phyloP scores from a whole-genome alignment of 2,329 filamentous ascomycete species.

The Colletotrichum scovillei region DNA sequence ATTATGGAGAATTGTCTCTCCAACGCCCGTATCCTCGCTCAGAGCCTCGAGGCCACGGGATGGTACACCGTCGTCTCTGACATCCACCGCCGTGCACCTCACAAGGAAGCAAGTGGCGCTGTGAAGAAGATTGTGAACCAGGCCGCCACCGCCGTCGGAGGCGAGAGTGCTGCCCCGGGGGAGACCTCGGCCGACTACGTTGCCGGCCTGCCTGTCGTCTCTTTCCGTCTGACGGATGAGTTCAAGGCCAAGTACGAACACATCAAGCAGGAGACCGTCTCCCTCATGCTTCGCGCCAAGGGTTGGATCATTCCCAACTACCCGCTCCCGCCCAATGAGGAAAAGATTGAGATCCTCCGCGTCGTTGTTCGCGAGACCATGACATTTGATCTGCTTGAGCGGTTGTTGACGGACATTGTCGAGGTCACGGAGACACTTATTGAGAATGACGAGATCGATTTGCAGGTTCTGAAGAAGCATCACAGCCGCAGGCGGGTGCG shows the following conservation, averaged over 20 bases:
- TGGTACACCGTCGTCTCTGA: conserved; percentile 75
- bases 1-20: conserved; percentile 75
- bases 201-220: conserved; percentile 75
- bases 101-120: conserved; percentile 31
- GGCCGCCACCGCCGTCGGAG: conserved; percentile 52
- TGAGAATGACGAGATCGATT: conserved; percentile 40
- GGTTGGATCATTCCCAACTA: conserved; percentile 82
- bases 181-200: conserved; percentile 70
- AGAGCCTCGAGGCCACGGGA: conserved; percentile 71
- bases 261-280: conserved; percentile 72
- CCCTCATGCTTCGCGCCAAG: conserved; percentile 71
- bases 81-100: conserved; percentile 69
- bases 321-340: conserved; percentile 70
- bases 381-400: conserved; percentile 75
- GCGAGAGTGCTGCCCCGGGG: conserved; percentile 40
- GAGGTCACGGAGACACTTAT: conserved; percentile 71
- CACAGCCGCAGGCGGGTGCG: conserved; percentile 18
- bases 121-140: conserved; percentile 38
- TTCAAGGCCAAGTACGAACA: conserved; percentile 71
- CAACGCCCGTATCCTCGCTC: conserved; percentile 73
- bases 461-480: conserved; percentile 33
- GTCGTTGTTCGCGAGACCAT: conserved; percentile 75
- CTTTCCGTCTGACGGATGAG: conserved; percentile 71
- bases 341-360: conserved; percentile 73
- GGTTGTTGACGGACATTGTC: conserved; percentile 70